phyloP scores from a whole-genome alignment of 73 alveolate species.

The Paramecium sonneborni region DNA sequence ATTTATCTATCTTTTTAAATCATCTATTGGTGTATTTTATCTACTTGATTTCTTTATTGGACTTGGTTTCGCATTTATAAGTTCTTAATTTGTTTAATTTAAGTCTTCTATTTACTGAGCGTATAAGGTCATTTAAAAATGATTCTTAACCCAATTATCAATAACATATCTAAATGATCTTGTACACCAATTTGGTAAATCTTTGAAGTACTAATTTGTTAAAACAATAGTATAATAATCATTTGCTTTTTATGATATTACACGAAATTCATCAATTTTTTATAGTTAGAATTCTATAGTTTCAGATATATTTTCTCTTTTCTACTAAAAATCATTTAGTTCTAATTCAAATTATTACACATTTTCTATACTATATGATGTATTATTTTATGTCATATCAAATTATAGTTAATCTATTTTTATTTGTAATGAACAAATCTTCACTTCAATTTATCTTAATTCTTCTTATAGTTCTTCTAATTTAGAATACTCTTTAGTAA shows the following conservation, averaged over 20 bases:
- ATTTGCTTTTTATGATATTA: not conserved
- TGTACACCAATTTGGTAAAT: slow-evolving; percentile 18
- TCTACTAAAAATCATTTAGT: not conserved
- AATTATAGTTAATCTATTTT: not conserved
- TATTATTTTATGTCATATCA: not conserved
- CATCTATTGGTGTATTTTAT: slow-evolving; percentile 14
- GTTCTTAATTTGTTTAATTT: not conserved
- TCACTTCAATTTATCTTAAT: not conserved
- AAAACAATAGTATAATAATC: not conserved
- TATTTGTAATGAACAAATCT: not conserved
- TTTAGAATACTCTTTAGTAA: not conserved
- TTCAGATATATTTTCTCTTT: not conserved
- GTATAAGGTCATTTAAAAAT: not conserved
- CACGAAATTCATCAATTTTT: not conserved
- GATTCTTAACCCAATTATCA: slow-evolving; percentile 8
- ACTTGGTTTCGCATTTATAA: not conserved
- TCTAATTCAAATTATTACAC: not conserved
- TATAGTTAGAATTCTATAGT: not conserved
- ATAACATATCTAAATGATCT: slow-evolving; percentile 26
- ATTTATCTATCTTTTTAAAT: not conserved
- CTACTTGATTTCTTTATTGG: not conserved
- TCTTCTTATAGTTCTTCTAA: slow-evolving; percentile 24
- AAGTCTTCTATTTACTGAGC: not conserved
- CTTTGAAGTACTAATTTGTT: not conserved
- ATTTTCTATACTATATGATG: not conserved